Evolutionary conservation across 1,284 basidiomycete genomes (phyloP).

Genomic region (Irpex sp.): DNA sequence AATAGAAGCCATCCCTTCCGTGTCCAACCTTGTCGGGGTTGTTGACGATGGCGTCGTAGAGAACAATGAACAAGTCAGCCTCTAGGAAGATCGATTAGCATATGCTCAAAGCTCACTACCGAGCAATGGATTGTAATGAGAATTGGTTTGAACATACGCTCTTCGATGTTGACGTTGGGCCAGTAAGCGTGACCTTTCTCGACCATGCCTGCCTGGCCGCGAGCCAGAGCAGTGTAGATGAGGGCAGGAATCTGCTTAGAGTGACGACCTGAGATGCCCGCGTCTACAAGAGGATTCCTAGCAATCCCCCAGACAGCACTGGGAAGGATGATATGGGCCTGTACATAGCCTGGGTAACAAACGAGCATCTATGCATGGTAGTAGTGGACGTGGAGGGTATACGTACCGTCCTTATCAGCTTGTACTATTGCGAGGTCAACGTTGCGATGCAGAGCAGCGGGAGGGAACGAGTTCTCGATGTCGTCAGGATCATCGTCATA

Average conservation of each 20-base stretch:
- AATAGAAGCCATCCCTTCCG: conserved; percentile 44
- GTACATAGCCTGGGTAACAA: conserved; percentile 30
- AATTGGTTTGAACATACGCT: conserved; percentile 26
- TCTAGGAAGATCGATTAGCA: conserved; percentile 9
- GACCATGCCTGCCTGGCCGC: conserved; percentile 31
- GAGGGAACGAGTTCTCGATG: conserved; percentile 25
- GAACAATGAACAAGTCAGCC: conserved; percentile 17
- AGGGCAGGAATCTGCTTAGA: conserved; percentile 32
- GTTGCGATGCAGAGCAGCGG: conserved; percentile 26
- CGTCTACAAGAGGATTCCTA: conserved; percentile 29
- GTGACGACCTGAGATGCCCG: conserved; percentile 31
- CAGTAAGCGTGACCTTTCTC: conserved; percentile 27
- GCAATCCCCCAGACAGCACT: conserved; percentile 35
- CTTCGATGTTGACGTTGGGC: conserved; percentile 39
- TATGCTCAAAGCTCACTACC: neutral
- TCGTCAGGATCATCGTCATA: conserved; percentile 37
- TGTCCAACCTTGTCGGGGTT: conserved; percentile 25
- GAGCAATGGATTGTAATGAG: neutral
- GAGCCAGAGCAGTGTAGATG: conserved; percentile 23
- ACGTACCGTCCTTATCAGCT: conserved; percentile 31
- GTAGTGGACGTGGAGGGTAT: neutral
- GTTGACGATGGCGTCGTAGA: conserved; percentile 18
- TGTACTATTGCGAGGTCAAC: conserved; percentile 26
- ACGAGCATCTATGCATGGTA: neutral
- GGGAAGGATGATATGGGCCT: conserved; percentile 35